A percentile compares a stretch with the other conserved stretches of the same genome.
phyloP scores from a whole-genome alignment of 2,329 filamentous ascomycete genomes.

The Emmonsiellopsis sp. region DNA sequence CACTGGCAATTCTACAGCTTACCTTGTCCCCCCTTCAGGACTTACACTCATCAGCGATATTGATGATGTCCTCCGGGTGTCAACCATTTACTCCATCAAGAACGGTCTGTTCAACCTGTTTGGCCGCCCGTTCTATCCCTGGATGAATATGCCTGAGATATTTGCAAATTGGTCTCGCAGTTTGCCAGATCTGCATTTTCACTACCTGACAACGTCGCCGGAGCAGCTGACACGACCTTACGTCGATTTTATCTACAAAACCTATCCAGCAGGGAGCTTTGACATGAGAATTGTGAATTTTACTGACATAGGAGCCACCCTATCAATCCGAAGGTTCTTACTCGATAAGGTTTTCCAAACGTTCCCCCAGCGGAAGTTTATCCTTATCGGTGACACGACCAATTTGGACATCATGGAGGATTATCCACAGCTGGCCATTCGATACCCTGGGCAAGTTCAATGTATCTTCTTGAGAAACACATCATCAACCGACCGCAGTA shows the following conservation, averaged over 20 bases:
- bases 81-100: slow-evolving; percentile 68
- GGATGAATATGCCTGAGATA: slow-evolving; percentile 72
- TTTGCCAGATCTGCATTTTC: slow-evolving; percentile 62
- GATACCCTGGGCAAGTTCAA: slow-evolving; percentile 62
- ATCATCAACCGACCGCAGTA: slow-evolving; percentile 54
- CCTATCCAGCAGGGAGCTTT: slow-evolving; percentile 66
- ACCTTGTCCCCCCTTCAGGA: slow-evolving; percentile 61
- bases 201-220: slow-evolving; percentile 72
- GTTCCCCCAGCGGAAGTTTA: slow-evolving; percentile 64
- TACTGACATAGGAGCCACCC: slow-evolving; percentile 61
- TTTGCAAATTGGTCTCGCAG: slow-evolving; percentile 66
- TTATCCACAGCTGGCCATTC: slow-evolving; percentile 50
- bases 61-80: slow-evolving; percentile 70
- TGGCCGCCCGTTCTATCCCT: slow-evolving; percentile 57
- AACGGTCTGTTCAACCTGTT: slow-evolving; percentile 70
- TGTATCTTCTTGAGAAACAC: slow-evolving; percentile 73
- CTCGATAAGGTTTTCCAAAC: slow-evolving; percentile 65
- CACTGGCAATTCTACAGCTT: slow-evolving; percentile 61
- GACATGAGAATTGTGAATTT: slow-evolving; percentile 73
- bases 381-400: slow-evolving; percentile 65
- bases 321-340: slow-evolving; percentile 60
- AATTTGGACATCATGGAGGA: slow-evolving; percentile 66
- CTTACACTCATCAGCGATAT: slow-evolving; percentile 68
- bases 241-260: slow-evolving; percentile 68
- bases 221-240: slow-evolving; percentile 70